Conservation (phyloP, 257 asterid genomes). For the Lavandula angustifolia region DNA sequence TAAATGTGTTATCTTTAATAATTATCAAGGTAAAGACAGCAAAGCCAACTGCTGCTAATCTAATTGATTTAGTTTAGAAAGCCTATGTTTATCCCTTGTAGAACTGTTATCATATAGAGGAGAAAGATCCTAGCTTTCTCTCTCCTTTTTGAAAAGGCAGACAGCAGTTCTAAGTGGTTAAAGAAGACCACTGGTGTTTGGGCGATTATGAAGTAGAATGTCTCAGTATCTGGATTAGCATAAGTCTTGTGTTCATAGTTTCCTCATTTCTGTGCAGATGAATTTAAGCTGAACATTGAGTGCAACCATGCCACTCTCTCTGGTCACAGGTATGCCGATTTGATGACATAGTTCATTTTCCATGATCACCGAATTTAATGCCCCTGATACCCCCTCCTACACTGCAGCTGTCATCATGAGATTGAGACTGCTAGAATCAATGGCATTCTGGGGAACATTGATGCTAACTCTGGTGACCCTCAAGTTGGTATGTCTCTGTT, state of each 20-base stretch:
- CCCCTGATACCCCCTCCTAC: background rate
- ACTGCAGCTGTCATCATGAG: slow-evolving; percentile 49
- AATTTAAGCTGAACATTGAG: slow-evolving; percentile 90
- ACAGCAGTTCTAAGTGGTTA: too few species aligned
- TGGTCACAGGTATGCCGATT: slow-evolving; percentile 77
- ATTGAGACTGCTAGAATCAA: slow-evolving; percentile 95
- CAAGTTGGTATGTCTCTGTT: slow-evolving; percentile 60
- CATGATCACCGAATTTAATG: background rate
- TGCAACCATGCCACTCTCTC: slow-evolving; percentile 96
- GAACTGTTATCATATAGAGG: too few species aligned
- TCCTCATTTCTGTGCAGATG: slow-evolving; percentile 49
- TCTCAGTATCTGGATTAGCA: background rate
- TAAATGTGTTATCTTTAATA: too few species aligned
- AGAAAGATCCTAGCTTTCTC: too few species aligned
- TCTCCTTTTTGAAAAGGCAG: too few species aligned
- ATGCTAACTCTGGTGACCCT: slow-evolving; percentile 95
- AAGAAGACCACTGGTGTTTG: too few species aligned
- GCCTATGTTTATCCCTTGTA: too few species aligned
- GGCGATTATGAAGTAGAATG: background rate
- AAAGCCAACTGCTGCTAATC: too few species aligned
- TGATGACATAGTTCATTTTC: background rate
- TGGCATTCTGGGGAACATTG: slow-evolving; percentile 91
- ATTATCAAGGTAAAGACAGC: too few species aligned
- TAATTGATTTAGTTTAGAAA: too few species aligned
- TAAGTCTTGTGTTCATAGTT: background rate